Evolutionary conservation across 2,329 filamentous ascomycete genomes (phyloP).

Genomic region (Arthrobotrys entomopaga): DNA sequence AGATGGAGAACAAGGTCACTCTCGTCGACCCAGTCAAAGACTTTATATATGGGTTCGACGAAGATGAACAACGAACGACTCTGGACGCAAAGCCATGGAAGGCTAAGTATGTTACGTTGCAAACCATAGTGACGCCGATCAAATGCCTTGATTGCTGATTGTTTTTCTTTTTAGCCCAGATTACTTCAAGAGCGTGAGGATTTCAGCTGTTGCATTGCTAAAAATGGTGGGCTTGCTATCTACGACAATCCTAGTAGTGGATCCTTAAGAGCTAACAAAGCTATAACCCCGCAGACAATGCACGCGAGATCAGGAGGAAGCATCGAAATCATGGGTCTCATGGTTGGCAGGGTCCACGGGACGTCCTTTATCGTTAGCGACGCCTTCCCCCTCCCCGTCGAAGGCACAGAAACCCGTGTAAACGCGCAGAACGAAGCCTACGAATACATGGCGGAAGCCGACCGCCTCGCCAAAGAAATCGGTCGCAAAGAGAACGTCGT

Average conservation of each 20-base stretch:
- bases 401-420: slow-evolving; percentile 97
- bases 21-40: slow-evolving; percentile 88
- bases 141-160: slow-evolving; percentile 1
- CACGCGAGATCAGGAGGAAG: slow-evolving; percentile 93
- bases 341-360: slow-evolving; percentile 87
- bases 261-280: slow-evolving; percentile 11
- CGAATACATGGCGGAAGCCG: slow-evolving; percentile 94
- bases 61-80: slow-evolving; percentile 73
- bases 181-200: slow-evolving; percentile 92
- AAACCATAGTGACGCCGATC: neutral
- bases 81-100: slow-evolving; percentile 61
- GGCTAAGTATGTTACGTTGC: slow-evolving; percentile 25
- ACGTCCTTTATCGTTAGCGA: slow-evolving; percentile 89
- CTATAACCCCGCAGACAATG: slow-evolving; percentile 68
- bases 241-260: neutral
- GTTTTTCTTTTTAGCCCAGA: slow-evolving; percentile 71
- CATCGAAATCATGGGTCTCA: slow-evolving; percentile 96
- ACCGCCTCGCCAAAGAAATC: slow-evolving; percentile 73
- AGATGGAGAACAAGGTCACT: slow-evolving; percentile 85
- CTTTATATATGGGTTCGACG: slow-evolving; percentile 87
- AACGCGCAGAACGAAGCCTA: slow-evolving; percentile 96
- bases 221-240: slow-evolving; percentile 79
- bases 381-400: slow-evolving; percentile 90
- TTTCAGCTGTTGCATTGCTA: slow-evolving; percentile 90
- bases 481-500: slow-evolving; percentile 89